Evolutionary conservation across 352 stramenopile species (phyloP), one percentile per base, ranked within the genome.

Genomic region (Pythium chondricola): DNA sequence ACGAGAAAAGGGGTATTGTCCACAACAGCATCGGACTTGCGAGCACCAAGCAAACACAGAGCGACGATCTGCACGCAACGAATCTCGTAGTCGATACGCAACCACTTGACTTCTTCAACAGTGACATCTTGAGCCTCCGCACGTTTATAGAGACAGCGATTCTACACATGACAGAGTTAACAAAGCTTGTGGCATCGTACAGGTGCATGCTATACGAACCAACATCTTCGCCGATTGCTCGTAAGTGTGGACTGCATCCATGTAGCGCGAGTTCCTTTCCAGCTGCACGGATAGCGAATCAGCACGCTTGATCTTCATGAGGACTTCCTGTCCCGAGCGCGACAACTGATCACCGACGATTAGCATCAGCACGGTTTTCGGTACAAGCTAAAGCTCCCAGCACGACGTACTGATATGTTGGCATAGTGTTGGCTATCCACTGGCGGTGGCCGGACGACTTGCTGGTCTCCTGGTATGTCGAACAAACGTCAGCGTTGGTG

Each of bases 71-170:
- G 73, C 5, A 83, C 76, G 47, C 76, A 88, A 26, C 76, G 76
- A 47, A 88, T 84, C 38, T 88, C 74, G 31, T 88, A 88, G 41
- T 88, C 76, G 37, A 84, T 75, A 22, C 67, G 68, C 14, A 88
- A 48, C 67, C 71, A 83, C 29, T 84, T 82, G 25, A 81, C 36
- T 47, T 88, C 76, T 50, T 88, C 76, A 0, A 48, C 43, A 37
- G 69, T 59, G 24, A 71, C 67, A 40, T 79, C 68, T 24, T 61
- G 53, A 3, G 71, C 55, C 33, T 83, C 75, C 2, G 61, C 58
- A 24, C 69, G 68, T 45, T 88, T 88, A 44, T 85, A 69, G 39
- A 85, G 83, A 46, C 71, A 84, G 27, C 71, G 69, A 43, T 74
- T 69, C 73, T 86, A 16, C 9, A 46, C 20, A 29, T 17, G 7